phyloP scores from a whole-genome alignment of 2,329 filamentous ascomycete species.

The Stenocarpella maydis region DNA sequence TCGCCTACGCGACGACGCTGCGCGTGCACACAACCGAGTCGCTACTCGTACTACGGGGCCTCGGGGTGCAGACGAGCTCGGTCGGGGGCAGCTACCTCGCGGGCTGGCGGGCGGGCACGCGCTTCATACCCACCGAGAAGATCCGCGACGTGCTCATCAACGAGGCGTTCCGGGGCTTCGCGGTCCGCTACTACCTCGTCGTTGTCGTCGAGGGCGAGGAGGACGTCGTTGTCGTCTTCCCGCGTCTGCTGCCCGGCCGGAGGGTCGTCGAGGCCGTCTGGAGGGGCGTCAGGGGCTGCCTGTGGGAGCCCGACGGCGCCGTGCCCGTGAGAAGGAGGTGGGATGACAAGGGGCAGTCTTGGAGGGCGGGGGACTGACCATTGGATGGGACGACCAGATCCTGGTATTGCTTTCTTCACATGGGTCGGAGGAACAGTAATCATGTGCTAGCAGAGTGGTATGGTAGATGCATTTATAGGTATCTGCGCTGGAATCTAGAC shows the following conservation, averaged over 20 bases:
- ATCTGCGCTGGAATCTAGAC: not conserved
- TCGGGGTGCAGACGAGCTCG: constrained; percentile 89
- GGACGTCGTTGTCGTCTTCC: constrained; percentile 94
- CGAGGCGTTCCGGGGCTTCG: constrained; percentile 92
- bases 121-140: constrained; percentile 85
- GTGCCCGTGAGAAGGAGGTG: constrained; percentile 33
- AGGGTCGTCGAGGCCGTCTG: constrained; percentile 87
- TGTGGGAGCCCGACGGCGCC: constrained; percentile 69
- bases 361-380: constrained; percentile 1
- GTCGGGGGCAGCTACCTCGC: constrained; percentile 72
- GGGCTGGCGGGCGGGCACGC: constrained; percentile 49
- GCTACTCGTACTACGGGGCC: constrained; percentile 83
- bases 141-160: constrained; percentile 95
- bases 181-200: constrained; percentile 87
- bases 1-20: constrained; percentile 55
- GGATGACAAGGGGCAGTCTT: constrained; percentile 43
- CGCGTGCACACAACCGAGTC: constrained; percentile 75
- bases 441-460: not conserved
- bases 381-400: not conserved
- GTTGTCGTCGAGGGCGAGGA: constrained; percentile 91
- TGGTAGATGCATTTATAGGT: not conserved
- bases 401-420: not conserved
- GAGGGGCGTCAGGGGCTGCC: constrained; percentile 82
- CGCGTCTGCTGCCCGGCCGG: constrained; percentile 76
- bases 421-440: not conserved